phyloP scores from a whole-genome alignment of 2,329 filamentous ascomycete species.

The Dactylellina sp. region DNA sequence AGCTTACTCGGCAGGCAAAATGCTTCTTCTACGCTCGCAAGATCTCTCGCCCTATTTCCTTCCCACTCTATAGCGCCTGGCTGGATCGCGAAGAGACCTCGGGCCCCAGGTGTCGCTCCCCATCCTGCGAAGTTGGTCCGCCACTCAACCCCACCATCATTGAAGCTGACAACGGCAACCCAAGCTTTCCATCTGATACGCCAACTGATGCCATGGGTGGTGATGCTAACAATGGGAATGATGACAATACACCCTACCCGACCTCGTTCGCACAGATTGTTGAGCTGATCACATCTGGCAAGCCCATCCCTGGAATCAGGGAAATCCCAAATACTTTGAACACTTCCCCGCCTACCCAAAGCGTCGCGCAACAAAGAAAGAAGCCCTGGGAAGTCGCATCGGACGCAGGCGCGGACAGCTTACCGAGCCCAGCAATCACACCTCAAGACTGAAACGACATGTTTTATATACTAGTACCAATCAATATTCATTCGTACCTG shows the following conservation, averaged over 20 bases:
- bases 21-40: conserved; percentile 75
- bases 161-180: conserved; percentile 37
- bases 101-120: conserved; percentile 47
- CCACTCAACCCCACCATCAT: conserved; percentile 61
- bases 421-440: conserved; percentile 32
- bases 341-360: conserved; percentile 73
- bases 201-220: conserved; percentile 3
- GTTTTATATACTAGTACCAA: not conserved
- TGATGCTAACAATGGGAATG: not conserved
- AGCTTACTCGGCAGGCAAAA: conserved; percentile 75
- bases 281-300: conserved; percentile 82
- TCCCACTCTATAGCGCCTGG: conserved; percentile 75
- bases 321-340: conserved; percentile 85
- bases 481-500: not conserved
- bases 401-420: conserved; percentile 11
- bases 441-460: conserved; percentile 15
- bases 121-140: conserved; percentile 61
- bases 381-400: conserved; percentile 82
- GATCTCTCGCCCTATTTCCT: conserved; percentile 65
- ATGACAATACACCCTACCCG: conserved; percentile 76
- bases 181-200: conserved; percentile 30
- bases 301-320: conserved; percentile 86
- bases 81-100: conserved; percentile 62
- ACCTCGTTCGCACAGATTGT: conserved; percentile 87
- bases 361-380: conserved; percentile 68